Base-by-base conservation (phyloP, 345 rosid species). In the Sisymbrium altissimum region DNA sequence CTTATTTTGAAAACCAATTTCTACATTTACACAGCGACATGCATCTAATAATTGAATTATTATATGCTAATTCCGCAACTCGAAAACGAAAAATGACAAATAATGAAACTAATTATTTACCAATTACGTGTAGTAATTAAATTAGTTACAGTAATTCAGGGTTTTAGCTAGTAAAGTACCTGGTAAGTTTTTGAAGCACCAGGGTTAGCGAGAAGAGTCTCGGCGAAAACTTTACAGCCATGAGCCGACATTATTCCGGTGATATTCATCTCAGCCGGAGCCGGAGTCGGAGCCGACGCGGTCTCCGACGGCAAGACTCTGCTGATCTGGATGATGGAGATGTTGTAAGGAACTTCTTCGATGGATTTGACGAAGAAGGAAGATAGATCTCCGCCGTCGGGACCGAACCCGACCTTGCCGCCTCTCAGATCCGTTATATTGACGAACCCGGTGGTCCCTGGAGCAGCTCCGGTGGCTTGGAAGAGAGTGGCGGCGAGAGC, bases 401-500 rank as follows among this genome's bases (percentile, higher is more conserved):
- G 86, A 2, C 90, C 92, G 36, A 96, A 84, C 0, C 86, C 97
- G 19, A 96, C 99, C 66, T 89, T 96, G 53, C 99, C 98, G 23
- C 94, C 96, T 38, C 78, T 86, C 23, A 88, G 66, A 76, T 86
- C 92, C 13, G 99, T 92, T 9, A 96, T 89, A 72, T 96, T 96
- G 13, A 96, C 97, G 82, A 92, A 89, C 1, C 99, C 99, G 21
- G 96, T 19, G 7, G 88, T 82, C 0, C 96, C 98, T 0, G 91
- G 84, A 45, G 98, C 98, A 6, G 88, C 36, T 17, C 99, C 99
- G 60, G 98, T 85, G 48, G 98, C 85, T 81, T 96, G 99, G 72
- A 86, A 92, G 74, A 96, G 78, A 18, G 99, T 96, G 72, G 99
- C 94, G 58, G 93, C 94, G 33, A 96, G 82, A 29, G 99, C 94